Evolutionary conservation across 1,139 yeast genomes (phyloP), one percentile per base, ranked within the genome.

Genomic region (Protomyces inundatus): DNA sequence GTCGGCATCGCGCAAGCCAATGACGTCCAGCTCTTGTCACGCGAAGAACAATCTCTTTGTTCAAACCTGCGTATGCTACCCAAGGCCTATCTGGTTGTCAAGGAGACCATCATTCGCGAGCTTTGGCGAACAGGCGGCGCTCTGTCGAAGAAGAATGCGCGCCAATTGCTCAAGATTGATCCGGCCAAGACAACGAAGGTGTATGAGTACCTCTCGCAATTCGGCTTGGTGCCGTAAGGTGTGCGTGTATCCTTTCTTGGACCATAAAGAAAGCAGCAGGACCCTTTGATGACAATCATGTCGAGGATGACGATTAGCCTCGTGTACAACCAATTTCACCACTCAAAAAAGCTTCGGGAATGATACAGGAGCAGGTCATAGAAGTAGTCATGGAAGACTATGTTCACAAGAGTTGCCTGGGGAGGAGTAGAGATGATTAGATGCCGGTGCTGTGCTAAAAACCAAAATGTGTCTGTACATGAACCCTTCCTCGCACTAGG

Each of bases 41-140:
- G 85, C 34, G 97, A 88, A 67, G 99, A 93, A 73, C 93, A 87
- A 73, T 85, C 84, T 66, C 76, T 95, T 54, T 95, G 98, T 76
- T 81, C 91, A 4, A 88, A 86, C 58, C 79, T 93, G 67, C 84
- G 96, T 68, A 86, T 95, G 10, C 77, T 88, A 67, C 98, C 99
- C 10, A 93, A 93, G 73, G 96, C 98, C 1, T 93, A 91, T 72
- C 78, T 95, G 68, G 96, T 96, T 1, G 89, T 93, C 68, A 93
- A 93, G 73, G 96, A 90, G 73, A 86, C 90, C n/a, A 76, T 93
- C 65, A 90, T 93, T 80, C 83, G 95, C 70, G 97, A 91, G 73
- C 84, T 95, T 36, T 79, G 91, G 48, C 84, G 89, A 69, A 86
- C 88, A 54, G 95, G 95, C 55, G 98, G 98, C 6, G 76, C 82